These are phyloP conservation scores for Ormosia emarginata DNA, from an alignment of 306 rosid genomes.

Conservation along the genomic window DNA sequence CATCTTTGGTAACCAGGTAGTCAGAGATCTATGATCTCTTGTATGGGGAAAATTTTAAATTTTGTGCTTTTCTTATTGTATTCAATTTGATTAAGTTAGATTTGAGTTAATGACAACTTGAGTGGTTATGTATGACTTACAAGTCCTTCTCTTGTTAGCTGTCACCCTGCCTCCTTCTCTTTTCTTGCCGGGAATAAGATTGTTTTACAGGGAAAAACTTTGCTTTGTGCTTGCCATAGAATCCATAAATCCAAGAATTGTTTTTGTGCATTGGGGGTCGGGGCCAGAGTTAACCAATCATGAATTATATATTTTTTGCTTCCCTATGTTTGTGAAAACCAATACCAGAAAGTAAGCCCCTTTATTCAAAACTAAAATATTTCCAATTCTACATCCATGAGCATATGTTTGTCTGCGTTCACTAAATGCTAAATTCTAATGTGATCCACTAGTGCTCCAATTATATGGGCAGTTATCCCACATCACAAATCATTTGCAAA, in stretches of 20 bases:
- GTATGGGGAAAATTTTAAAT: neutral
- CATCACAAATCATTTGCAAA: neutral
- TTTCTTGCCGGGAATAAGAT: neutral
- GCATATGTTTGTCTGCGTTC: neutral
- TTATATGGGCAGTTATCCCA: neutral
- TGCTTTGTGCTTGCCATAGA: slow-evolving; percentile 7
- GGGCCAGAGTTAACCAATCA: neutral
- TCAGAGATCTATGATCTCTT: neutral
- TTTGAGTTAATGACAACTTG: neutral
- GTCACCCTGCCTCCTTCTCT: neutral
- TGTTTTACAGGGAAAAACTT: neutral
- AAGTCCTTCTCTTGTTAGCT: neutral
- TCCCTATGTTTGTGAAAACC: neutral
- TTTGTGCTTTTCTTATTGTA: neutral
- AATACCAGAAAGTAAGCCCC: neutral
- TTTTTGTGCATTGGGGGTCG: neutral
- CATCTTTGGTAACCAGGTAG: neutral
- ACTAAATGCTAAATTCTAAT: neutral
- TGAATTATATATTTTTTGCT: neutral
- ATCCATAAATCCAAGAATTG: neutral
- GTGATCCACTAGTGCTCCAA: neutral
- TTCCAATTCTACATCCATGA: neutral
- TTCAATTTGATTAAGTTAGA: neutral
- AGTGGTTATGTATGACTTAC: slow-evolving; percentile 4
- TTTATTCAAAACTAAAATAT: neutral